Percentiles rank a stretch among this genome's conserved stretches.
These are phyloP conservation scores for Ottelia alismoides DNA, from an alignment of 106 monocot species.

Conservation along the genomic window DNA sequence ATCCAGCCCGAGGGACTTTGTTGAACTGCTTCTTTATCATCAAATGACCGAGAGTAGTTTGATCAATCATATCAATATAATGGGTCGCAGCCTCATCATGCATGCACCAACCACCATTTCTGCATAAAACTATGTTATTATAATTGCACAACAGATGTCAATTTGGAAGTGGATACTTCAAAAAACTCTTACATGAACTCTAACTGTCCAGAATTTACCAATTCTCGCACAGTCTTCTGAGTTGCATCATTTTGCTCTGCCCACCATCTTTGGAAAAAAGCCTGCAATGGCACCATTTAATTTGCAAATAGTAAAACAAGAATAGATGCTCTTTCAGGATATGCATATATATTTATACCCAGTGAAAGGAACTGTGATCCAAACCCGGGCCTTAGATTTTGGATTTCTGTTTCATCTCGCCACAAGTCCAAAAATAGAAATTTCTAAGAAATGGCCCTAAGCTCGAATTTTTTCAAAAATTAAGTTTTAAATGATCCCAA, in stretches of 20 bases:
- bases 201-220: constrained; percentile 70
- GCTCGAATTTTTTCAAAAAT: too few relatives aligned
- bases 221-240: constrained; percentile 55
- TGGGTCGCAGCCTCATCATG: constrained; percentile 89
- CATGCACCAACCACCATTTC: constrained; percentile 99
- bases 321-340: too few relatives aligned
- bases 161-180: neutral
- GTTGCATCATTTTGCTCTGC: constrained; percentile 61
- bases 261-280: constrained; percentile 98
- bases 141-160: neutral
- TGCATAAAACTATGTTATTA: constrained; percentile 16
- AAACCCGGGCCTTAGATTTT: too few relatives aligned
- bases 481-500: too few relatives aligned
- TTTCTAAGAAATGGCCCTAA: too few relatives aligned
- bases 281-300: too few relatives aligned
- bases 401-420: too few relatives aligned
- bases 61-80: constrained; percentile 99
- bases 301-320: too few relatives aligned
- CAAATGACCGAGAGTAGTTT: constrained; percentile 85
- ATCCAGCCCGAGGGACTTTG: constrained; percentile 75
- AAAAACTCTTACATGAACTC: constrained; percentile 65
- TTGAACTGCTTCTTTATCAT: constrained; percentile 82
- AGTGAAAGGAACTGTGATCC: too few relatives aligned
- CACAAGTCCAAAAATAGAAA: too few relatives aligned
- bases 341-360: too few relatives aligned